Conservation (phyloP, 192 early-diverging fungal genomes). For the Geranomyces variabilis region DNA sequence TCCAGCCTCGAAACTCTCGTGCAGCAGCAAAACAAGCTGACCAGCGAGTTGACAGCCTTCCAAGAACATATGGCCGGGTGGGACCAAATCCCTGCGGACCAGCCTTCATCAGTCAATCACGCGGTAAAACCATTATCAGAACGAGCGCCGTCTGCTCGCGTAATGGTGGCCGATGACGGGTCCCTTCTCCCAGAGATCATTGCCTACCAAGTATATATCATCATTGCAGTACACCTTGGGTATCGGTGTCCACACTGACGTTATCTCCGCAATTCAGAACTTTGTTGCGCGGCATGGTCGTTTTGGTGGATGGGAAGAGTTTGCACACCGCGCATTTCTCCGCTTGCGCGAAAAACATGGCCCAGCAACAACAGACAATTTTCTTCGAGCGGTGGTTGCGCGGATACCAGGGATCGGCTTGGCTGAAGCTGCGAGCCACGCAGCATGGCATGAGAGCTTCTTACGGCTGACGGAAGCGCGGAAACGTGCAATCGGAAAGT, state of each 20-base stretch:
- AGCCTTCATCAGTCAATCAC: too few species aligned
- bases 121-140: not conserved
- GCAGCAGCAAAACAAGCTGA: conserved; percentile 18
- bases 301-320: conserved; percentile 49
- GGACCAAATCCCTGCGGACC: not conserved
- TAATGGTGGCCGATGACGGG: not conserved
- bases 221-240: not conserved
- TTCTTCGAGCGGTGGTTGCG: conserved; percentile 20
- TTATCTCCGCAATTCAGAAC: too few species aligned
- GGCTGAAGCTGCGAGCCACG: conserved; percentile 7
- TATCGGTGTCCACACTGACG: too few species aligned
- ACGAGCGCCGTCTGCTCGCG: not conserved
- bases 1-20: conserved; percentile 4
- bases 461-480: conserved; percentile 7
- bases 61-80: conserved; percentile 14
- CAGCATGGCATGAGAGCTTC: conserved; percentile 18
- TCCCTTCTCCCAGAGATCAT: conserved; percentile 20
- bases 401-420: conserved; percentile 13
- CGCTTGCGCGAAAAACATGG: conserved; percentile 39
- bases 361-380: conserved; percentile 12
- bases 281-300: conserved; percentile 38
- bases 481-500: conserved; percentile 9
- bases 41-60: not conserved
- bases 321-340: conserved; percentile 40
- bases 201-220: conserved; percentile 19